Evolutionary conservation across 192 early-diverging fungal genomes (phyloP), one percentile per base, ranked within the genome.

Genomic region (Dissophora globulifera): DNA sequence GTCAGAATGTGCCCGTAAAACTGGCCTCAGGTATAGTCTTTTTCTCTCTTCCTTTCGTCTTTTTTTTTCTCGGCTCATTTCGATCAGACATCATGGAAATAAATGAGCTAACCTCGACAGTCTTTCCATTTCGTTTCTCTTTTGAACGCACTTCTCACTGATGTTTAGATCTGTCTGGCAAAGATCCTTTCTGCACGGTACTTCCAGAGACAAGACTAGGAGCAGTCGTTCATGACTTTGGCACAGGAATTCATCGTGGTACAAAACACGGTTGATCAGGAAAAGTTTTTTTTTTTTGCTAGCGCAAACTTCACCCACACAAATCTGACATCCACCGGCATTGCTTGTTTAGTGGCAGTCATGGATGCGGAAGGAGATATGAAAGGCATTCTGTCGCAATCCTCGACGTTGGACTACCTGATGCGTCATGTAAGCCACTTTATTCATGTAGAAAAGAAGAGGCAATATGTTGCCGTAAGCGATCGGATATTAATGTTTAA

Each of bases 161-260:
- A 15, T 20, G 26, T 23, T 26, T 81, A 59, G 94, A 95, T 72
- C 58, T 94, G 40, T 95, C 94, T 4, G 84, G 88, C 26, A 86
- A 88, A 53, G 93, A 95, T 58, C 93, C 94, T 22, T 95, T 94
- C 65, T 94, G 92, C 67, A 89, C 89, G 19, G 90, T 94, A 13
- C 50, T 91, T 46, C 84, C 86, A n/a, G 92, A 93, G 58, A 88
- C 94, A 22, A 89, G 88, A 0, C 62, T 95, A 2, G 72, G 88
- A 9, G 88, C 91, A 41, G 83, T 91, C 20, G 88, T 90, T 2
- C 86, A 86, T 38, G 85, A 92, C 27, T 93, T 95, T 70, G 88
- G 88, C 4, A 83, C 83, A 59, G 90, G 91, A 26, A 89, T 89
- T 22, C 94, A 95, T 64, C 86, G 94, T 61, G 83, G 86, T 87